phyloP scores from a whole-genome alignment of 495 filamentous ascomycete species.

The Podospora tetraspora region DNA sequence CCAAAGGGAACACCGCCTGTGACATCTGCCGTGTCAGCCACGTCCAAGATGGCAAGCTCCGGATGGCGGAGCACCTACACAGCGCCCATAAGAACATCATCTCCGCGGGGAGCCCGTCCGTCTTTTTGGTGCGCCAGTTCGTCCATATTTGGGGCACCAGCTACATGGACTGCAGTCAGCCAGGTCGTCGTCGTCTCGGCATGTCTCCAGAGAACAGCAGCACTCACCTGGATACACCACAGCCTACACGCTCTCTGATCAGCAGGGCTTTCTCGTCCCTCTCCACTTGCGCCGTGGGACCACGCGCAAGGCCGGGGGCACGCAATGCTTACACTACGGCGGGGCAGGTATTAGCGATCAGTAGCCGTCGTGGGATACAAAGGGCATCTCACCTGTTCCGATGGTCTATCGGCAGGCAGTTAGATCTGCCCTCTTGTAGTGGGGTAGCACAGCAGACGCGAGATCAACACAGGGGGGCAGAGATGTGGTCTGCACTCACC shows the following conservation, averaged over 20 bases:
- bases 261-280: background rate
- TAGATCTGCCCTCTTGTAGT: background rate
- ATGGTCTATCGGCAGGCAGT: conserved; percentile 31
- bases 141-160: conserved; percentile 57
- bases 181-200: background rate
- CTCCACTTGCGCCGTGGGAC: background rate
- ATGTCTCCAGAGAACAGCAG: background rate
- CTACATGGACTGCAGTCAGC: conserved; percentile 23
- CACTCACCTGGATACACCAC: conserved; percentile 48
- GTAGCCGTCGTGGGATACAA: background rate
- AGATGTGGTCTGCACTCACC: conserved; percentile 28
- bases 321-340: conserved; percentile 16
- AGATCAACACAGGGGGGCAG: background rate
- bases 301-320: background rate
- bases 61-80: conserved; percentile 39
- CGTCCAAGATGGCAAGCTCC: background rate
- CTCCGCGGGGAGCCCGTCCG: conserved; percentile 61
- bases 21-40: background rate
- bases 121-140: conserved; percentile 64
- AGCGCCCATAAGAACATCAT: conserved; percentile 76
- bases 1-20: conserved; percentile 44
- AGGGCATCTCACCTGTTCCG: conserved; percentile 34
- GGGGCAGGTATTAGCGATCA: background rate
- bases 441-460: background rate
- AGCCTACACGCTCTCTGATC: conserved; percentile 15